Base-by-base conservation (phyloP, 345 rosid species). In the Salix udensis region DNA sequence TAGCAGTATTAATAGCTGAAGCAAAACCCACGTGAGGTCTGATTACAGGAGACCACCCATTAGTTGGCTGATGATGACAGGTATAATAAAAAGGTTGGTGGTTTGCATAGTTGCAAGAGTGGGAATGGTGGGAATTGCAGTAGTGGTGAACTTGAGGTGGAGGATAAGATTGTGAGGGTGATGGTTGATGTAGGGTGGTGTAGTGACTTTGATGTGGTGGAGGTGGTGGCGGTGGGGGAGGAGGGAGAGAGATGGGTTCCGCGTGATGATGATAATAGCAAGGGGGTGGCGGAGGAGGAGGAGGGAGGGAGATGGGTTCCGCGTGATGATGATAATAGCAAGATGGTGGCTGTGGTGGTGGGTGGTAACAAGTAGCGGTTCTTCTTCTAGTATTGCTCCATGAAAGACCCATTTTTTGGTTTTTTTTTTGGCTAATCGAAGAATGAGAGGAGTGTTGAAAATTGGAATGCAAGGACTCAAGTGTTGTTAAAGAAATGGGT, bases 341-440 rank as follows among this genome's bases (percentile, higher is more conserved):
- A 67, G 85, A 82, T 4, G 82, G 85, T 3, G 89, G 79, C 19
- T 81, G 75, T 26, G 80, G 85, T 23, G 83, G 89, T 15, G 72
- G 78, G n/a, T 53, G 68, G 37, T 75, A 70, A 39, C 74, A 77
- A 14, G 72, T 19, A 71, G 88, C 65, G 76, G 71, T 84, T 82
- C 98, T 87, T 75, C 98, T 86, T 30, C 96, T 79, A 76, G 75
- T 73, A 42, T 52, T 90, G 87, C 91, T 91, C 81, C 84, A 90
- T 55, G 96, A 91, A 84, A 89, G 84, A 21, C 98, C 96, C 98
- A 90, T 94, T 60, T 75, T 52, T 26, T 4, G 14, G 28, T 69
- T 40, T 2, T 40, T 8, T 0, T 10, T 40, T 9, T 40, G 0
- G 44, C 13, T 8, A 40, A 40, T 40, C 10, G 44, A 40, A 40